Conservation (phyloP, 2,329 filamentous ascomycete genomes). For the Mycogone perniciosa region DNA sequence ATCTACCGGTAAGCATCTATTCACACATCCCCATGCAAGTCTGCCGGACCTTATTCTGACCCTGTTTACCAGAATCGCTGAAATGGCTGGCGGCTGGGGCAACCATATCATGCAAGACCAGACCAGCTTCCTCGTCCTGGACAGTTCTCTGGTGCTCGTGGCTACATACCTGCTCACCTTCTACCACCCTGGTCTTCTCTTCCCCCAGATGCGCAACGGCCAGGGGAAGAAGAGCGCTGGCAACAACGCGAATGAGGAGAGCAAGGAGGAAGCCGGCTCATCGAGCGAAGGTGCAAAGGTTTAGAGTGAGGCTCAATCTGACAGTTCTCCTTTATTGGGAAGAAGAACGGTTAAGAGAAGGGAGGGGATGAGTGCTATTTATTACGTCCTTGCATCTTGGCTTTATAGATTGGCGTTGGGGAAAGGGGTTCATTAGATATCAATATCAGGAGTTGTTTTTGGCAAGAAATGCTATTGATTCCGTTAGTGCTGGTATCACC, state of each 20-base stretch:
- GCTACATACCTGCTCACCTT: conserved; percentile 42
- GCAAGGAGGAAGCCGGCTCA: conserved; percentile 22
- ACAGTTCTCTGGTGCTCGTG: conserved; percentile 45
- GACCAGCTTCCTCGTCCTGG: conserved; percentile 52
- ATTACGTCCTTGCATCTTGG: not conserved
- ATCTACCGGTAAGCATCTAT: conserved; percentile 43
- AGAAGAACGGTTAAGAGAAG: not conserved
- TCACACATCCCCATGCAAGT: not conserved
- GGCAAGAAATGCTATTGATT: conserved; percentile 1
- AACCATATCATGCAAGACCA: conserved; percentile 59
- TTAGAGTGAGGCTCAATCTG: conserved; percentile 6
- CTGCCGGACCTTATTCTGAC: conserved; percentile 13
- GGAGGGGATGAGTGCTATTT: not conserved
- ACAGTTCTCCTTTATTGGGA: not conserved
- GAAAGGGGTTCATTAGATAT: not conserved
- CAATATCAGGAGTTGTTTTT: not conserved
- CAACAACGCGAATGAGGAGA: conserved; percentile 13
- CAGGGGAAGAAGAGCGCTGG: conserved; percentile 18
- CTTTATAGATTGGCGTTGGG: not conserved
- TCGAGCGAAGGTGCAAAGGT: conserved; percentile 20
- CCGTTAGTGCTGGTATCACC: not conserved
- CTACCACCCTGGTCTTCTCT: conserved; percentile 49
- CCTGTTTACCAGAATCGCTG: conserved; percentile 41
- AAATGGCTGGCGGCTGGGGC: conserved; percentile 60
- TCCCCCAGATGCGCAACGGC: conserved; percentile 45